A percentile compares a stretch with the other conserved stretches of the same genome.
phyloP scores from a whole-genome alignment of 2,329 filamentous ascomycete genomes.

The Cryphonectria parasitica region DNA sequence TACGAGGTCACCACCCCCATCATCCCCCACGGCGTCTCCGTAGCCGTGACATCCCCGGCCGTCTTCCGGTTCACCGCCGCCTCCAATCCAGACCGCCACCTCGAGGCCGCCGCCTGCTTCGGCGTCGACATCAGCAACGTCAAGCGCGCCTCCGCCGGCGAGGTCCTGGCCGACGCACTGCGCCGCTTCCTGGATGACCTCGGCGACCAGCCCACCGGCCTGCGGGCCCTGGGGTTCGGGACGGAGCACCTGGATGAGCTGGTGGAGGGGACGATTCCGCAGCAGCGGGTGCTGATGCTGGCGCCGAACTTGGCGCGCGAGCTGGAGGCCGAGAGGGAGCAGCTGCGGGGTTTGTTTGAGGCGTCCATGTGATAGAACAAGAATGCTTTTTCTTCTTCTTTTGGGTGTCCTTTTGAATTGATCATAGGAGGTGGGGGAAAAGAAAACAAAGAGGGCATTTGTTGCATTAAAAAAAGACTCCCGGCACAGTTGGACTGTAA shows the following conservation, averaged over 20 bases:
- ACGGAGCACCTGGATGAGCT: conserved; percentile 75
- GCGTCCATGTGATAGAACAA: conserved; percentile 48
- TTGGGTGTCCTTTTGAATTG: background rate
- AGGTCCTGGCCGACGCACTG: conserved; percentile 83
- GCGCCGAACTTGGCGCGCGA: conserved; percentile 80
- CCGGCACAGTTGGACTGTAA: background rate
- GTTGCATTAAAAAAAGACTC: background rate
- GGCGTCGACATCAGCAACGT: conserved; percentile 88
- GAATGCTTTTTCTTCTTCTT: too few species aligned
- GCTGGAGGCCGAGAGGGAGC: conserved; percentile 70
- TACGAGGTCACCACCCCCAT: conserved; percentile 78
- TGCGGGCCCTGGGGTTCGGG: conserved; percentile 83
- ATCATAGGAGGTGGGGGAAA: background rate
- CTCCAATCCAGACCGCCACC: conserved; percentile 89
- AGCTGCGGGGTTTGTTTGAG: conserved; percentile 72
- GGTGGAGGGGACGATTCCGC: conserved; percentile 93
- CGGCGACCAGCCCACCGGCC: conserved; percentile 86
- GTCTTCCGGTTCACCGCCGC: conserved; percentile 93
- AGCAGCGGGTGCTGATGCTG: conserved; percentile 86
- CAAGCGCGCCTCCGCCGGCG: conserved; percentile 86
- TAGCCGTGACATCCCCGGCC: conserved; percentile 89
- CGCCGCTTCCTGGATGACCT: conserved; percentile 78
- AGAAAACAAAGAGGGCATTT: background rate
- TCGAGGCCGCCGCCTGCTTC: conserved; percentile 87
- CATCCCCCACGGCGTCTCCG: conserved; percentile 94